These are phyloP conservation scores for Sicyos baderoa DNA, from an alignment of 306 rosid species.

Conservation along the genomic window DNA sequence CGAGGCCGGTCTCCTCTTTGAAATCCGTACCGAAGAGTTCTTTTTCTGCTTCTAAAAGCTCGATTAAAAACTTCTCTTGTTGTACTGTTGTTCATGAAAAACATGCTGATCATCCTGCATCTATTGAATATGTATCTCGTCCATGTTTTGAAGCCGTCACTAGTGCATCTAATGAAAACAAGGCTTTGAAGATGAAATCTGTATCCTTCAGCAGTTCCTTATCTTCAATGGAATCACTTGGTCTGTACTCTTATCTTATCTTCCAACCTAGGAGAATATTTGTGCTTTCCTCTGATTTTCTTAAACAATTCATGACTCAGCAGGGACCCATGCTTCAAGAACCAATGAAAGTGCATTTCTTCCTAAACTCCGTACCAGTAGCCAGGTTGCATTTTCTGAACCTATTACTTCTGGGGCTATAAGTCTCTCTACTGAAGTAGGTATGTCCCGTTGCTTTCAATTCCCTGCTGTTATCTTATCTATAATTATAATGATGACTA, in stretches of 20 bases:
- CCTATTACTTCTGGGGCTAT: conserved; percentile 24
- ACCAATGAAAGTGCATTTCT: conserved; percentile 23
- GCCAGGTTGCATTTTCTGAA: conserved; percentile 19
- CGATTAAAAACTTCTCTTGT: conserved; percentile 19
- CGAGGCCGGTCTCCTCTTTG: conserved; percentile 19
- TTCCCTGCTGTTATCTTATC: background rate
- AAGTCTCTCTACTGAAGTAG: conserved; percentile 11
- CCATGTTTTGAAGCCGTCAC: conserved; percentile 23
- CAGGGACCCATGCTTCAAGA: conserved; percentile 25
- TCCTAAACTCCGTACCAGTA: conserved; percentile 20
- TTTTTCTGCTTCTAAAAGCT: conserved; percentile 26
- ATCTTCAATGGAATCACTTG: conserved; percentile 31
- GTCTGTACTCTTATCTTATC: conserved; percentile 33
- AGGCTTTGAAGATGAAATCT: conserved; percentile 22
- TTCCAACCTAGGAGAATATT: conserved; percentile 1
- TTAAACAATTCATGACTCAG: conserved; percentile 22
- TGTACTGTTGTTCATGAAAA: conserved; percentile 22
- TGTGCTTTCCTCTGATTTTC: conserved; percentile 13
- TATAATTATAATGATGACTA: background rate
- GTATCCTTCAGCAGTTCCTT: conserved; percentile 28
- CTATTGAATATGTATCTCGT: conserved; percentile 23
- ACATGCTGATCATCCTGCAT: conserved; percentile 23
- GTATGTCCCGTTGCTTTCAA: background rate
- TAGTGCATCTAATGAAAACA: conserved; percentile 22
- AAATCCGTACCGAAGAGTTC: conserved; percentile 24